Base-by-base conservation (phyloP, 2,329 filamentous ascomycete genomes). In the Paecilomyces variotii region DNA sequence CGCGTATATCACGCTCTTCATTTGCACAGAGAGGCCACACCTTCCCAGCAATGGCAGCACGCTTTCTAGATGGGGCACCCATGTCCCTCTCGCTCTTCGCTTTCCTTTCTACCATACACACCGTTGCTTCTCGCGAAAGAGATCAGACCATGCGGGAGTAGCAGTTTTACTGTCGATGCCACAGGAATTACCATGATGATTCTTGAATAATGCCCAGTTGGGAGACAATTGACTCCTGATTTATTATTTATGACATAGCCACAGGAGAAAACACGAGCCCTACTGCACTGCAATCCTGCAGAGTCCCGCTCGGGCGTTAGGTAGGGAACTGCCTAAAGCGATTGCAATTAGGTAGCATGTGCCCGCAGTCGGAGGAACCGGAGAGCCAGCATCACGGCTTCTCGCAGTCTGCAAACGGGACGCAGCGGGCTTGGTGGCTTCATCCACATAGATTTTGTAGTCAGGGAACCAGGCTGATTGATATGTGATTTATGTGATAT, bases 1-100 rank as follows among this genome's bases (percentile, higher is more conserved):
- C 57, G 53, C 57, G 57, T 58, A 58, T 10, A 51, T 14, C 24
- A 45, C n/a, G 19, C n/a, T 45, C 39, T n/a, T 19, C 19, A n/a
- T 19, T 19, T 45, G 39, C 39, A 45, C 39, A 12, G 32, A 7
- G 32, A 34, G 32, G 19, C 32, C 32, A 34, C 32, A 12, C 10
- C 7, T 45, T 24, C 39, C 39, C 39, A 45, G 39, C 39, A 45
- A 24, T 45, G 3, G 2, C 34, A n/a, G 12, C 28, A 10, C 30
- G 14, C 19, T 19, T 19, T 19, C 19, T 19, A 19, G 19, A 19
- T 19, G 19, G 19, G 19, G 19, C 19, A 19, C 19, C 19, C 19
- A 19, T 19, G 19, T 19, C 19, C 19, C 30, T 32, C 7, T 32
- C 11, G 9, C 11, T 32, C 30, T 32, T 32, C 30, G 30, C 11